phyloP scores from a whole-genome alignment of 2,329 filamentous ascomycete species.

The Fusarium metavorans region DNA sequence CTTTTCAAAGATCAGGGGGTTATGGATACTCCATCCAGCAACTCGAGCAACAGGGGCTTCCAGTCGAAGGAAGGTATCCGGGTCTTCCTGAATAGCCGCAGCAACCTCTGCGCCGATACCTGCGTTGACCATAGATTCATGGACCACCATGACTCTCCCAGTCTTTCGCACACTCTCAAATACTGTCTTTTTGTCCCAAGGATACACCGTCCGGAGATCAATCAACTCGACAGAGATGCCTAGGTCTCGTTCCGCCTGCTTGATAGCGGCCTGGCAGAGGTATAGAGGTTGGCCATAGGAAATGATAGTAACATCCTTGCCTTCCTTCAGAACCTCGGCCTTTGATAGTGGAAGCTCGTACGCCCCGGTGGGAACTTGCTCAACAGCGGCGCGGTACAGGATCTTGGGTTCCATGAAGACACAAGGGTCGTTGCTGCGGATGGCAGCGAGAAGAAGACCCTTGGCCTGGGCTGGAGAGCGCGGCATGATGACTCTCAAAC shows the following conservation, averaged over 20 bases:
- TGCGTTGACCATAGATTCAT: conserved; percentile 92
- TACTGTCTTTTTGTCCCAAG: conserved; percentile 88
- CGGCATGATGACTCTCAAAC: conserved; percentile 86
- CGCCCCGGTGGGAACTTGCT: conserved; percentile 85
- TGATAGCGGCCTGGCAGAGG: conserved; percentile 81
- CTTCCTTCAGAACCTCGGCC: conserved; percentile 85
- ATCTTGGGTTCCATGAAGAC: conserved; percentile 97
- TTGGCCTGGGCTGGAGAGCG: conserved; percentile 90
- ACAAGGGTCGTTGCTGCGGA: conserved; percentile 86
- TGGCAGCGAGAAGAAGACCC: conserved; percentile 81
- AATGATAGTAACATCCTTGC: conserved; percentile 83
- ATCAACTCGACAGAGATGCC: conserved; percentile 85
- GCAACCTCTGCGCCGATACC: conserved; percentile 92
- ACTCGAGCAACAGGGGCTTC: conserved; percentile 89
- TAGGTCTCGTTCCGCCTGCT: conserved; percentile 79
- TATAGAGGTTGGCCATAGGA: conserved; percentile 94
- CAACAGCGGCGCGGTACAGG: conserved; percentile 89
- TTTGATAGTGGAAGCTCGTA: conserved; percentile 89
- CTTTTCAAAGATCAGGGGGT: conserved; percentile 81
- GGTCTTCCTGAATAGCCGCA: conserved; percentile 85
- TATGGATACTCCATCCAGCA: conserved; percentile 90
- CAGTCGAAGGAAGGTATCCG: conserved; percentile 79
- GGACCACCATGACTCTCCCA: conserved; percentile 86
- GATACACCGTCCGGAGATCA: conserved; percentile 88
- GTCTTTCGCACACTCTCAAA: conserved; percentile 88